phyloP scores from a whole-genome alignment of 371 early-diverging fungal genomes.

The Apophysomyces ossiformis region DNA sequence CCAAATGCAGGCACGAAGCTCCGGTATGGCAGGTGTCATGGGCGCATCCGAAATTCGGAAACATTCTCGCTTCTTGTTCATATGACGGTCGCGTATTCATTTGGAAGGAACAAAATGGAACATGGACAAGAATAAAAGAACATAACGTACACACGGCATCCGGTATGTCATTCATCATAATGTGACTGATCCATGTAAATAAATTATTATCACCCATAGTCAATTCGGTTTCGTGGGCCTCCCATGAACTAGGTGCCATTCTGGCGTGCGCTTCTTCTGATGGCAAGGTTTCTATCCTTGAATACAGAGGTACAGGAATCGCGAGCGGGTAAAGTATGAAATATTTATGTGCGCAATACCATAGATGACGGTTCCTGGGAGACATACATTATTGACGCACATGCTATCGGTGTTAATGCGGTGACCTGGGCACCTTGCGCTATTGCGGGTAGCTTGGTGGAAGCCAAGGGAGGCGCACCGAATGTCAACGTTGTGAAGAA shows the following conservation, averaged over 20 bases:
- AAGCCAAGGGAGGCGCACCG: conserved; percentile 66
- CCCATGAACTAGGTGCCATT: conserved; percentile 94
- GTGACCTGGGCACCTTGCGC: conserved; percentile 95
- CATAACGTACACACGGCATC: conserved; percentile 88
- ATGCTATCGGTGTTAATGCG: conserved; percentile 92
- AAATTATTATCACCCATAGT: conserved; percentile 51
- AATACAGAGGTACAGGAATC: conserved; percentile 76
- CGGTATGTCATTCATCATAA: conserved; percentile 52
- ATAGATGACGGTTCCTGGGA: conserved; percentile 87
- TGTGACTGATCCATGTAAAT: not conserved
- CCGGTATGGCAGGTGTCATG: conserved; percentile 99
- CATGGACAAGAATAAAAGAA: conserved; percentile 90
- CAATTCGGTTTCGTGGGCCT: conserved; percentile 96
- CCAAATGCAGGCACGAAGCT: conserved; percentile 80
- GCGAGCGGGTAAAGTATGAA: not conserved
- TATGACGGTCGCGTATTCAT: conserved; percentile 95
- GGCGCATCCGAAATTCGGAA: conserved; percentile 98
- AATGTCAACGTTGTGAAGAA: conserved; percentile 69
- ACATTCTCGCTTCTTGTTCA: conserved; percentile 93
- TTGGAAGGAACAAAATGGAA: conserved; percentile 90
- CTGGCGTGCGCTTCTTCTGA: conserved; percentile 97
- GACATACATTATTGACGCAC: conserved; percentile 78
- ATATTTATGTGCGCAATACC: not conserved
- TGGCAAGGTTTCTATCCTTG: conserved; percentile 89
- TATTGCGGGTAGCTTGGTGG: conserved; percentile 82